Evolutionary conservation across 257 asterid genomes (phyloP).

Genomic region (Rhazya stricta): DNA sequence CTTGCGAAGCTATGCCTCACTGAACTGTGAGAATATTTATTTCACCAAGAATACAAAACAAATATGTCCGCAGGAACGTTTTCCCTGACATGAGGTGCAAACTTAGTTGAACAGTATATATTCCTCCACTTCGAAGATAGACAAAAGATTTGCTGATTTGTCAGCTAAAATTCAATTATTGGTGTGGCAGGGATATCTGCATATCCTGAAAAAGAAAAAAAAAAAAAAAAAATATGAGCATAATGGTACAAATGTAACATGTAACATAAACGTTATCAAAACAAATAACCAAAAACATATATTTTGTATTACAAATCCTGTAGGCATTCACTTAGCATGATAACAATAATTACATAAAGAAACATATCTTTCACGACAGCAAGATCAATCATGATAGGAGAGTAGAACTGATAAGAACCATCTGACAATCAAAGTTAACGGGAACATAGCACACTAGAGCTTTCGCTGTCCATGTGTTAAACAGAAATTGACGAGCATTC

Average conservation of each 20-base stretch:
- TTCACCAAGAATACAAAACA: conserved; percentile 17
- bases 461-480: not conserved
- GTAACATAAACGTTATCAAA: not conserved
- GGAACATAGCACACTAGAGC: not conserved
- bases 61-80: conserved; percentile 14
- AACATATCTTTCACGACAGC: not conserved
- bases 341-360: not conserved
- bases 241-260: not conserved
- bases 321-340: not conserved
- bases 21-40: conserved; percentile 12
- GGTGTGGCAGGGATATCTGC: not conserved
- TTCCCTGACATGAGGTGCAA: conserved; percentile 26
- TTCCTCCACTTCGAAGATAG: conserved; percentile 15
- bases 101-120: conserved; percentile 14
- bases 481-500: not conserved
- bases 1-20: conserved; percentile 2
- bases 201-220: conserved; percentile 5
- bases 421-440: not conserved
- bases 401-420: not conserved
- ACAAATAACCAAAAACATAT: not conserved
- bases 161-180: not conserved
- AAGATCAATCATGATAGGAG: not conserved
- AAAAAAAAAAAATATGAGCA: not conserved
- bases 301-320: not conserved
- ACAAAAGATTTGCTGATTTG: not conserved